Evolutionary conservation across 495 filamentous ascomycete species (phyloP), one percentile per base, ranked within the genome.

Genomic region (Staphylotrichum tortipilum): DNA sequence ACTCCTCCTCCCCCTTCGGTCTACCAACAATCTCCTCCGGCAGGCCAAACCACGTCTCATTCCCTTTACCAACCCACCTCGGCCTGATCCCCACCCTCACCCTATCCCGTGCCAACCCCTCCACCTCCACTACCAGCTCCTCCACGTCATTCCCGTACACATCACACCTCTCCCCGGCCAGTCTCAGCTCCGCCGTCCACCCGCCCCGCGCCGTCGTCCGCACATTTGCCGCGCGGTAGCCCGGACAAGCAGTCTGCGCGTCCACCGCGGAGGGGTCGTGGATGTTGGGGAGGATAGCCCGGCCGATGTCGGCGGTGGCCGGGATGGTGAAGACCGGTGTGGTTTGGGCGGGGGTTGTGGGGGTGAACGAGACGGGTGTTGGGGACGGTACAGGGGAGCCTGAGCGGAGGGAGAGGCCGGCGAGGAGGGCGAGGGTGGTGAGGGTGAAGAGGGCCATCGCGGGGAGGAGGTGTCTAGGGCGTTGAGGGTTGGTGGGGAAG

Each of bases 61-160:
- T 89, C 4, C 76, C 77, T 5, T 70, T 55, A 47, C 78, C 79
- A 22, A 87, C 64, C 49, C 83, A 72, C 7, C 78, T 75, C 1
- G 87, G 88, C 14, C 78, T 77, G 47, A 95, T 91, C 58, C 86
- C 78, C 48, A 94, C 73, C 68, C 91, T 86, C 7, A 94, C 74
- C 2, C 87, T 80, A 29, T 81, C 74, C 22, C 78, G 76, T 3
- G 78, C 78, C 61, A 90, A 83, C 54, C 84, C 86, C 52, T 87
- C 82, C 33, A 89, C 85, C 3, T 78, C 60, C 31, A 94, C 63
- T 50, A 72, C 80, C 49, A 94, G 59, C 30, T 76, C 60, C 45
- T 77, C 65, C 44, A 91, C 47, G 55, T 94, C 88, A 12, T 74
- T 78, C 8, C 86, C 86, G 57, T 88, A 91, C 28, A 76, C 72